Evolutionary conservation across 1,139 yeast genomes (phyloP).

Genomic region (Hansenula sp.): DNA sequence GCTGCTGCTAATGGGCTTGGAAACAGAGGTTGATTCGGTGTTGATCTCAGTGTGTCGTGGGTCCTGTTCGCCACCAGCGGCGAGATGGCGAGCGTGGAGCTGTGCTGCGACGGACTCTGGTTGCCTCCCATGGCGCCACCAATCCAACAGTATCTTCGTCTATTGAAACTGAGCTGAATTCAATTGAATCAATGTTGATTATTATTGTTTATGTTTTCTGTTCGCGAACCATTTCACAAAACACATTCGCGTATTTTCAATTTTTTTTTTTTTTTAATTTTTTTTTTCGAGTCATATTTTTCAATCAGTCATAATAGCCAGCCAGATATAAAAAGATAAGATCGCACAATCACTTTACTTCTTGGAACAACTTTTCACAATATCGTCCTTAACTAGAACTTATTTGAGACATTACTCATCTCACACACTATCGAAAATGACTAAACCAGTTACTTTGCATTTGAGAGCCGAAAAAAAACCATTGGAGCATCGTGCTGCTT

Average conservation of each 20-base stretch:
- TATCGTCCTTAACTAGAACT: too few relatives aligned
- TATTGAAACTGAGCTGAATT: too few relatives aligned
- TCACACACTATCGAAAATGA: constrained; percentile 3
- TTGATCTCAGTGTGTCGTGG: constrained; percentile 18
- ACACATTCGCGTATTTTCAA: not conserved
- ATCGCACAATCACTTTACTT: not conserved
- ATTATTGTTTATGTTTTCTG: not conserved
- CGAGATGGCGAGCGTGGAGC: constrained; percentile 27
- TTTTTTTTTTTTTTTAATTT: not conserved
- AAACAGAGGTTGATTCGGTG: constrained; percentile 23
- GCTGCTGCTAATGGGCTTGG: constrained; percentile 23
- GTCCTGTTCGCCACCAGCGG: constrained; percentile 24
- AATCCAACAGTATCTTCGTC: too few relatives aligned
- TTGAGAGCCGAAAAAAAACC: constrained; percentile 97
- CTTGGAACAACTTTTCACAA: too few relatives aligned
- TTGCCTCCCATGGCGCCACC: too few relatives aligned
- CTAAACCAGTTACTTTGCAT: constrained; percentile 50
- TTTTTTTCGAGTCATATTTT: not conserved
- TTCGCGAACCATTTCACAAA: not conserved
- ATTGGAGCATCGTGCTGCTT: constrained; percentile 93
- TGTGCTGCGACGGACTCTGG: constrained; percentile 29
- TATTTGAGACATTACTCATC: not conserved
- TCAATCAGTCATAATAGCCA: too few relatives aligned
- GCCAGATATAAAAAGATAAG: not conserved
- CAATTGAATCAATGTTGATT: not conserved